Evolutionary conservation across 805 yeast genomes (phyloP), one percentile per base, ranked within the genome.

Genomic region (Metschnikowia cubensis): DNA sequence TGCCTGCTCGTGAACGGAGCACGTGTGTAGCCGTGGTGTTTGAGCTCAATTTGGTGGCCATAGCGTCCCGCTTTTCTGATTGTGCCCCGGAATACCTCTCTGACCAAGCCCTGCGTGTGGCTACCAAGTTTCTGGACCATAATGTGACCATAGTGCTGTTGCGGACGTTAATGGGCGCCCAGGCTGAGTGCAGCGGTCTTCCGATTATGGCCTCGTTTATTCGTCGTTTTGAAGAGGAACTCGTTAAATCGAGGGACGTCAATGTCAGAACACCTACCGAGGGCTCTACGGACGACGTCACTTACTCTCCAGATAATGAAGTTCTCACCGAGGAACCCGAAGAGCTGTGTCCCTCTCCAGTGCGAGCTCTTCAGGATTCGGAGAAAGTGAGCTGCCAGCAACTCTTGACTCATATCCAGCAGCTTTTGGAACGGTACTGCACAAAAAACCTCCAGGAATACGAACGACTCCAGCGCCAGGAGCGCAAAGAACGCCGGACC

Each of bases 171-270:
- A 43, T 43, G 46, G 46, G 40, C 2, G 14, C 34, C 2, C 22
- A 18, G 7, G n/a, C 6, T 1, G 46, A 25, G 2, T 7, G 22
- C 3, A n/a, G 13, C 17, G 46, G 39, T 4, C 51, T 75, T 11
- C 56, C 71, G 0, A 56, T 79, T 2, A 81, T 82, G 0, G 70
- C 75, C 1, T 61, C 73, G 2, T 83, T 85, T 58, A 50, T 80
- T 14, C 38, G 46, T 22, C 38, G 55, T 8, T 52, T 49, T 17
- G 35, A 49, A 35, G 10, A 18, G 4, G n/a, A 35, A 31, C 37
- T 49, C 6, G 29, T 25, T 25, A 25, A 25, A 25, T 25, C 29
- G 11, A 25, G 29, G 11, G 11, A 25, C 11, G 29, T 25, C 3
- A 25, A 25, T 8, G 11, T 25, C 11, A 11, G 11, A 25, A 25